Evolutionary conservation across 768 basidiomycete genomes (phyloP).

Genomic region (Hygrocybe coccinea): DNA sequence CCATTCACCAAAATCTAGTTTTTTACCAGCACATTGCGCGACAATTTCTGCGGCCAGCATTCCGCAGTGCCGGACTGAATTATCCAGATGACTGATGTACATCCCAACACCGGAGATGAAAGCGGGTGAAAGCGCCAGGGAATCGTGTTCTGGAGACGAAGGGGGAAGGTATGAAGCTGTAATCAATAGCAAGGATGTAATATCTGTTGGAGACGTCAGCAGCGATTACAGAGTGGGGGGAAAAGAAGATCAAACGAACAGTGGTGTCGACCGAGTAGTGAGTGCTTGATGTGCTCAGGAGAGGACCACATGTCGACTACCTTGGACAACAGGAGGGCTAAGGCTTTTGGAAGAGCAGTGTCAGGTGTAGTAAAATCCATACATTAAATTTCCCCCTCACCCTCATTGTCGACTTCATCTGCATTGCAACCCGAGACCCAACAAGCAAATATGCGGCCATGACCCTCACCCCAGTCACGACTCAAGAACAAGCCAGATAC

Average conservation of each 20-base stretch:
- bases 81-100: slow-evolving; percentile 77
- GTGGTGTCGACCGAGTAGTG: slow-evolving; percentile 65
- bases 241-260: slow-evolving; percentile 46
- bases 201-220: slow-evolving; percentile 45
- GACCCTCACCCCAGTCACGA: slow-evolving; percentile 55
- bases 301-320: slow-evolving; percentile 68
- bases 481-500: slow-evolving; percentile 45
- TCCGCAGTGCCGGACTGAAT: slow-evolving; percentile 75
- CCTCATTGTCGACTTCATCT: slow-evolving; percentile 27
- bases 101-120: slow-evolving; percentile 66
- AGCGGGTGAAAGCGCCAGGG: slow-evolving; percentile 47
- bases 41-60: slow-evolving; percentile 89
- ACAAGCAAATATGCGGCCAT: slow-evolving; percentile 61
- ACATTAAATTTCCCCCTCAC: slow-evolving; percentile 17
- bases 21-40: slow-evolving; percentile 56
- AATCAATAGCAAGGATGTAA: slow-evolving; percentile 68
- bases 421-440: slow-evolving; percentile 53
- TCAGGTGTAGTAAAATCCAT: background rate
- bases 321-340: slow-evolving; percentile 44
- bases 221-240: background rate
- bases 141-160: slow-evolving; percentile 41
- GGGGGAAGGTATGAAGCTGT: slow-evolving; percentile 55
- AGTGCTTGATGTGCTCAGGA: slow-evolving; percentile 74
- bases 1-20: slow-evolving; percentile 79
- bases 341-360: slow-evolving; percentile 31